Conservation (phyloP, 176 grass and related monocot genomes). For the Urochloa ruziziensis region DNA sequence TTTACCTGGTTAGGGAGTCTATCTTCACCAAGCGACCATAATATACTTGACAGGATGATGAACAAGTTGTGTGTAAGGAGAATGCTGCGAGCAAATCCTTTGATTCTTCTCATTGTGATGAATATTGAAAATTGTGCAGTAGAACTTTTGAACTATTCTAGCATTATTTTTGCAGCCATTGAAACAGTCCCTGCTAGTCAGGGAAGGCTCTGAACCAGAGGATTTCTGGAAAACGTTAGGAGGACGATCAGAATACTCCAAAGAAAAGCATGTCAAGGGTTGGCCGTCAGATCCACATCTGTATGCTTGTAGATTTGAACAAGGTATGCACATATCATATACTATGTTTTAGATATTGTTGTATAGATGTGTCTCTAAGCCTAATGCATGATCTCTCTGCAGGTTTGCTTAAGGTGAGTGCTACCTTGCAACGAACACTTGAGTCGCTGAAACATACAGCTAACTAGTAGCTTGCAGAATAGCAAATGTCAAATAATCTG, state of each 20-base stretch:
- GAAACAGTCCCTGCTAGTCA: slow-evolving; percentile 61
- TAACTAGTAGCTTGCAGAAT: not conserved
- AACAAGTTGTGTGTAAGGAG: slow-evolving; percentile 62
- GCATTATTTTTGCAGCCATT: slow-evolving; percentile 50
- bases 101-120: not conserved
- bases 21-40: slow-evolving; percentile 59
- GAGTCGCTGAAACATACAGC: not conserved
- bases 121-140: not conserved
- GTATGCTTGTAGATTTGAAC: slow-evolving; percentile 55
- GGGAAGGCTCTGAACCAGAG: slow-evolving; percentile 78
- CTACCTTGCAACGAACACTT: not conserved
- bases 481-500: not conserved
- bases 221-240: slow-evolving; percentile 76
- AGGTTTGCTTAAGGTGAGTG: slow-evolving; percentile 53
- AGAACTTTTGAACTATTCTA: slow-evolving; percentile 10
- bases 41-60: slow-evolving; percentile 62
- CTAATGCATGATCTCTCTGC: slow-evolving; percentile 29
- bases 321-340: slow-evolving; percentile 46
- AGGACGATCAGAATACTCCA: slow-evolving; percentile 68
- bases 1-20: slow-evolving; percentile 67
- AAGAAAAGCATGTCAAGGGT: slow-evolving; percentile 52
- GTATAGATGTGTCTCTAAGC: slow-evolving; percentile 11
- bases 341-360: not conserved
- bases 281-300: slow-evolving; percentile 61
- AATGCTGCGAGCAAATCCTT: not conserved